Base-by-base conservation (phyloP, 2,329 filamentous ascomycete genomes). In the Fonsecaea pugnacius region DNA sequence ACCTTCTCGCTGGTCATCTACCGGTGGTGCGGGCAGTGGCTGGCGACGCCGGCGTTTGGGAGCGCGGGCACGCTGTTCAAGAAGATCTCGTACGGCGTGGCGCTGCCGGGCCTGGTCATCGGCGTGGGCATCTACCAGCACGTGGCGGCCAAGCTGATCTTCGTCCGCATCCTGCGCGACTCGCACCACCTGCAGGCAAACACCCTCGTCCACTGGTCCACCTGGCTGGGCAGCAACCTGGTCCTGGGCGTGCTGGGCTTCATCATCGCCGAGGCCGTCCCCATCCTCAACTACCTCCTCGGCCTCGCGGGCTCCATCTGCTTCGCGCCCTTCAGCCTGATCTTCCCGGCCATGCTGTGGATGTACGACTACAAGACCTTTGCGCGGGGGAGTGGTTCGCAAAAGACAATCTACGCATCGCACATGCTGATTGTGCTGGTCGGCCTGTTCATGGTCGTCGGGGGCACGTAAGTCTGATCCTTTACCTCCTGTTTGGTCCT, bases 271-370 rank as follows among this genome's bases (percentile, higher is more conserved):
- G 78, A 79, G 18, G 80, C 80, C 0, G 82, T 86, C 27, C 83
- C 83, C 0, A 83, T 85, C 59, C 84, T 85, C 74, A 83, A 83
- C 62, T 84, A 80, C 68, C 69, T 85, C n/a, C 68, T 84, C n/a
- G 79, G 80, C 1, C 70, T 84, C 10, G 79, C 82, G 0, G 83
- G 82, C 1, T 78, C 78, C 24, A 63, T 85, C 7, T 83, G 80
- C 50, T 85, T 84, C 67, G 82, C 83, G 32, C 83, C 82, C 0
- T 68, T 85, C 50, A 80, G 79, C 2, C 75, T 85, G 24, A 75
- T 75, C 1, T 71, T 84, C 7, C 83, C 82, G 0, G 82, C 79
- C 0, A 80, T 77, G 75, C 66, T 85, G 3, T 86, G 83, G 83
- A 69, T 84, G 6, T 79, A 82, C 68, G 82, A 84, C 61, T 55